Evolutionary conservation across 805 yeast species (phyloP).

Genomic region (Barnettozyma sucrosica): DNA sequence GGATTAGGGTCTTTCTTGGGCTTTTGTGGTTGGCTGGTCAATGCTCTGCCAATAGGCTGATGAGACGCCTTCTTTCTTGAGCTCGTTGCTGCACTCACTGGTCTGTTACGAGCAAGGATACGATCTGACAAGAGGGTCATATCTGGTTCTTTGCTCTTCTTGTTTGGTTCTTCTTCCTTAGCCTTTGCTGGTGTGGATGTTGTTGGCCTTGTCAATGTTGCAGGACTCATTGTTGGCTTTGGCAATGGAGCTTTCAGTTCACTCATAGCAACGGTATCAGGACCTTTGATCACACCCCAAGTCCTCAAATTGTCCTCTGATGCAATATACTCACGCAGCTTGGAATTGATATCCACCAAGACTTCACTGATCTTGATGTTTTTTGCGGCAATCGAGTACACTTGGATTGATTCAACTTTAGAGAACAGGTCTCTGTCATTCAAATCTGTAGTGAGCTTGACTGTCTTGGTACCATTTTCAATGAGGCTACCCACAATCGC

Average conservation of each 20-base stretch:
- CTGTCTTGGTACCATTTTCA: conserved; percentile 8
- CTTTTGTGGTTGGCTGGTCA: conserved; percentile 1
- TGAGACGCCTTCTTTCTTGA: conserved; percentile 12
- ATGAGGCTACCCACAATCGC: conserved; percentile 33
- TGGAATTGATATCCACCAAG: conserved; percentile 8
- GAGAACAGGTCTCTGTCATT: conserved; percentile 27
- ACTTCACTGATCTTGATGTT: conserved; percentile 19
- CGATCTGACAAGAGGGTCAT: conserved; percentile 16
- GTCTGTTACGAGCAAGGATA: conserved; percentile 15
- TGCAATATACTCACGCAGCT: conserved; percentile 8
- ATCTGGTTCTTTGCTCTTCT: conserved; percentile 11
- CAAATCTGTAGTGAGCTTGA: conserved; percentile 24
- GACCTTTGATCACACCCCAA: conserved; percentile 25
- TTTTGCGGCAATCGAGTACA: conserved; percentile 32
- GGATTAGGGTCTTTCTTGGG: conserved; percentile 9
- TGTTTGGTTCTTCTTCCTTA: neutral
- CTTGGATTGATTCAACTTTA: conserved; percentile 30
- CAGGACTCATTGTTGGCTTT: neutral
- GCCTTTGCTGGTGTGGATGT: conserved; percentile 1
- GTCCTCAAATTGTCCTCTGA: conserved; percentile 12
- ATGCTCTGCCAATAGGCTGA: conserved; percentile 14
- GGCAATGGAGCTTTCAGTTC: neutral
- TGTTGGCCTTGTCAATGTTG: neutral
- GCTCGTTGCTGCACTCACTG: neutral
- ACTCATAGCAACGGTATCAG: conserved; percentile 12